These are phyloP conservation scores for Kwoniella botswanensis DNA, from an alignment of 768 basidiomycete species.

Conservation along the genomic window DNA sequence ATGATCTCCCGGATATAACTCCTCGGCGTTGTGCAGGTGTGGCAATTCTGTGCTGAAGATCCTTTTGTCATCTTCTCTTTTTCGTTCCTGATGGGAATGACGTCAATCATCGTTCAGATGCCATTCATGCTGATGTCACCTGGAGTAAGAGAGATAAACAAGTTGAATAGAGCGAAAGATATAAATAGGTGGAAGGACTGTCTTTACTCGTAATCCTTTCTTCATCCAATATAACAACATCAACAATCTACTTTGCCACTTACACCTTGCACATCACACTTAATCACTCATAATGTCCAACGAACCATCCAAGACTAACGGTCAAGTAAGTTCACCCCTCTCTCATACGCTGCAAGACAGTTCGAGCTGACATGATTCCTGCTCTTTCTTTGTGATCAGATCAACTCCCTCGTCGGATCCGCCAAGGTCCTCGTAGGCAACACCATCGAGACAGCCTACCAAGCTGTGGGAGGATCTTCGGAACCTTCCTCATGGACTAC, in stretches of 20 bases:
- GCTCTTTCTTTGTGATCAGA: conserved; percentile 20
- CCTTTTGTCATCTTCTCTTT: not conserved
- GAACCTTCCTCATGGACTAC: conserved; percentile 55
- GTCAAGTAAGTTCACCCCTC: conserved; percentile 50
- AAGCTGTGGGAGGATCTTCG: conserved; percentile 51
- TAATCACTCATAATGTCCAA: conserved; percentile 34
- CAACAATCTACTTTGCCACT: not conserved
- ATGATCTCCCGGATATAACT: not conserved
- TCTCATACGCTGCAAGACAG: conserved; percentile 43
- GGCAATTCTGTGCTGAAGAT: not conserved
- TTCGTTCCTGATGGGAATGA: not conserved
- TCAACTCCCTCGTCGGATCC: conserved; percentile 56
- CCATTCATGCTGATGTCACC: not conserved
- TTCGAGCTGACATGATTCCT: conserved; percentile 1
- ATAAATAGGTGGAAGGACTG: not conserved
- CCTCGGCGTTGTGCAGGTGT: not conserved
- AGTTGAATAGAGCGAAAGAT: not conserved
- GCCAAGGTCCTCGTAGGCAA: conserved; percentile 54
- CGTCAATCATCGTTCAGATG: not conserved
- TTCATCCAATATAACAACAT: not conserved
- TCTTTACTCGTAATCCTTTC: conserved; percentile 1
- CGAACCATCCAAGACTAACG: conserved; percentile 57
- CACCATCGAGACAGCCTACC: conserved; percentile 47
- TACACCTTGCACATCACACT: conserved; percentile 12
- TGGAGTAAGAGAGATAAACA: conserved; percentile 5